Conservation (phyloP, 305 asterid genomes). For the Solanum hybrid region DNA sequence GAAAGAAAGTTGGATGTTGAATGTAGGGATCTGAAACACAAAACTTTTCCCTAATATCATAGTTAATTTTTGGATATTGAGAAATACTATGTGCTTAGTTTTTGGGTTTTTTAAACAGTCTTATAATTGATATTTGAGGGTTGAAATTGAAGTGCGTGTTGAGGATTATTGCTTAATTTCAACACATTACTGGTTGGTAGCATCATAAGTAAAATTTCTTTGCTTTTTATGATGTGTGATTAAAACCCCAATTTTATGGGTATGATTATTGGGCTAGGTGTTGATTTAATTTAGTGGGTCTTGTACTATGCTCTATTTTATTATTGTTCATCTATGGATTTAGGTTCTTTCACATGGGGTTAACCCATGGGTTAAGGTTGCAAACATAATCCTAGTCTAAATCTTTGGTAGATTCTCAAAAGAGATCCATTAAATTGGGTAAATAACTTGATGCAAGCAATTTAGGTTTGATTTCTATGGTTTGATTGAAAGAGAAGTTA, state of each 20-base stretch:
- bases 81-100: background rate
- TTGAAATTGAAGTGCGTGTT: background rate
- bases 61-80: background rate
- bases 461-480: background rate
- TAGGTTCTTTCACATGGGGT: background rate
- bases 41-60: background rate
- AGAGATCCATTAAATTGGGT: background rate
- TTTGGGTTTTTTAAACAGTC: background rate
- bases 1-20: background rate
- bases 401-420: background rate
- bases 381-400: background rate
- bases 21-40: background rate
- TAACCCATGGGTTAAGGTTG: background rate
- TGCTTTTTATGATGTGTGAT: background rate
- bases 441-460: background rate
- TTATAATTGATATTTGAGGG: background rate
- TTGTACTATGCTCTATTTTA: background rate
- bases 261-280: background rate
- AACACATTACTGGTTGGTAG: background rate
- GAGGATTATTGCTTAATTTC: background rate
- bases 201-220: background rate
- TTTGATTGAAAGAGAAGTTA: background rate
- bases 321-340: background rate
- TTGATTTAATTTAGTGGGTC: background rate
- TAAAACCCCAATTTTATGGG: background rate